These are phyloP conservation scores for Fagus sylvatica DNA, from an alignment of 306 rosid species.

Conservation along the genomic window DNA sequence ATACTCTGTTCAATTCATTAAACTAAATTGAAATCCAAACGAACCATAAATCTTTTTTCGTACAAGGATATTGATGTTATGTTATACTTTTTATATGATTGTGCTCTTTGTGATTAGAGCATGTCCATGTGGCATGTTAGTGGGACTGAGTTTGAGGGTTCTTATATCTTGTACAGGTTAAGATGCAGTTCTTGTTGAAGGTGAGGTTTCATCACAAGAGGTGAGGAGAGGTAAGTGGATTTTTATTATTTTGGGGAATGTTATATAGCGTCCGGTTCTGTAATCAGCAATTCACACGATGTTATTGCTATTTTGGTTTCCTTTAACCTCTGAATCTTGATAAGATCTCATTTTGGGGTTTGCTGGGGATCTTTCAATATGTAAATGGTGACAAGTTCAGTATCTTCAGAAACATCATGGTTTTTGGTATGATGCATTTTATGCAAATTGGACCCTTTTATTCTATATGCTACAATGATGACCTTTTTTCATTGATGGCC, in stretches of 20 bases:
- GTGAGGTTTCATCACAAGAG: slow-evolving; percentile 88
- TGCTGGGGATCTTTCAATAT: slow-evolving; percentile 44
- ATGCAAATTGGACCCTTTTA: slow-evolving; percentile 2
- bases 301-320: not conserved
- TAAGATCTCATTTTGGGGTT: slow-evolving; percentile 67
- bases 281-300: slow-evolving; percentile 27
- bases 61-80: not conserved
- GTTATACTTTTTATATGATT: not conserved
- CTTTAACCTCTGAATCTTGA: slow-evolving; percentile 3
- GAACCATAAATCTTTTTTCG: not conserved
- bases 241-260: slow-evolving; percentile 28
- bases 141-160: slow-evolving; percentile 21
- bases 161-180: slow-evolving; percentile 55
- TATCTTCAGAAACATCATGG: slow-evolving; percentile 9
- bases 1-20: too few species aligned
- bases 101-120: not conserved
- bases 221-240: slow-evolving; percentile 40
- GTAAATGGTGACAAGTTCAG: slow-evolving; percentile 13
- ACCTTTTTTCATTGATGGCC: too few species aligned
- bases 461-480: too few species aligned
- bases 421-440: not conserved
- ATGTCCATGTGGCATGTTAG: not conserved
- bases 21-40: too few species aligned
- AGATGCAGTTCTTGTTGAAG: slow-evolving; percentile 92
- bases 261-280: slow-evolving; percentile 24